Evolutionary conservation across 176 grass and related monocot species (phyloP).

Genomic region (Alloteropsis semialata): DNA sequence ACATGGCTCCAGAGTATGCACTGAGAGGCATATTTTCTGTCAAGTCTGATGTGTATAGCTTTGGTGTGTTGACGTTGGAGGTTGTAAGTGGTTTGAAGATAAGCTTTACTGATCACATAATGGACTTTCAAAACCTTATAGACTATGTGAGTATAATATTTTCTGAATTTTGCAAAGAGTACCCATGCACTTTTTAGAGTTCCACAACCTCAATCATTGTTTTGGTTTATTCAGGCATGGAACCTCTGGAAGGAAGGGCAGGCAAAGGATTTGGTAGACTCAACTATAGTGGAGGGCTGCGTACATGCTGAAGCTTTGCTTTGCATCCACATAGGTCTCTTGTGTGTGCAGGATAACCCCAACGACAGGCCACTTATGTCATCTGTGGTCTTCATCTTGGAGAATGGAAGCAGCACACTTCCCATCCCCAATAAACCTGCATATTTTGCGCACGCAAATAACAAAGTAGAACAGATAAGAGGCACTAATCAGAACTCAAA

Average conservation of each 20-base stretch:
- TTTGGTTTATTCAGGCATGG: slow-evolving; percentile 25
- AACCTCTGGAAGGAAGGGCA: slow-evolving; percentile 46
- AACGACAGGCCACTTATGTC: slow-evolving; percentile 40
- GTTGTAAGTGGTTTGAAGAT: slow-evolving; percentile 34
- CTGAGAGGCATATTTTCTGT: slow-evolving; percentile 37
- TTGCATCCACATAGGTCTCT: slow-evolving; percentile 38
- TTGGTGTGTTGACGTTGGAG: slow-evolving; percentile 44
- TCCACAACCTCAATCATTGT: not conserved
- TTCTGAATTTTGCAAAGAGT: not conserved
- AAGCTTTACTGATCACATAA: slow-evolving; percentile 10
- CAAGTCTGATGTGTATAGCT: slow-evolving; percentile 45
- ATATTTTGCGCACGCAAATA: not conserved
- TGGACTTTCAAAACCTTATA: slow-evolving; percentile 23
- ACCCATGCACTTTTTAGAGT: not conserved
- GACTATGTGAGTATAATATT: slow-evolving; percentile 31
- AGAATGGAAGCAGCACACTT: slow-evolving; percentile 20
- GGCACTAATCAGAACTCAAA: not conserved
- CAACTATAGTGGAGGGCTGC: slow-evolving; percentile 18
- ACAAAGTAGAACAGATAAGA: not conserved
- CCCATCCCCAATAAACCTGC: not conserved
- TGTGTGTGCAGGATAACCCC: slow-evolving; percentile 42
- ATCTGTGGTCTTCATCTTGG: slow-evolving; percentile 20
- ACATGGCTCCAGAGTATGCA: slow-evolving; percentile 51
- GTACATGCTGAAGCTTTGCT: slow-evolving; percentile 1
- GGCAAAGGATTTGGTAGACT: slow-evolving; percentile 21